Conservation (phyloP, 306 rosid species). For the Citrullus amarus region DNA sequence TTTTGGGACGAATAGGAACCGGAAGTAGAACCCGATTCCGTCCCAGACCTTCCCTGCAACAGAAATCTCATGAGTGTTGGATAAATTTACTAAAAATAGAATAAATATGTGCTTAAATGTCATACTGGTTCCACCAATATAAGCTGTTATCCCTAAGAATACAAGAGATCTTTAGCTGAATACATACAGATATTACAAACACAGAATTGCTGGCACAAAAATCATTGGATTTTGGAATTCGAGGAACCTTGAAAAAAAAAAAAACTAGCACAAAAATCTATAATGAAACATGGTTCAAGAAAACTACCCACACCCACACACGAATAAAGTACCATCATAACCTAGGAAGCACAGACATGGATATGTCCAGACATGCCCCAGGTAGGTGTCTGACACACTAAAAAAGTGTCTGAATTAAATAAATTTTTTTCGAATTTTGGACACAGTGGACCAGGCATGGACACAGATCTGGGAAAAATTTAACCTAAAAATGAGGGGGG, state of each 20-base stretch:
- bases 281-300: neutral
- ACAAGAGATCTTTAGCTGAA: neutral
- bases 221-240: neutral
- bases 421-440: no score
- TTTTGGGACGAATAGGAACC: conserved; percentile 31
- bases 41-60: conserved; percentile 48
- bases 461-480: no score
- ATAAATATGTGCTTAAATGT: neutral
- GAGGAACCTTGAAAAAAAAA: neutral
- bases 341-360: no score
- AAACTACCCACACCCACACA: neutral
- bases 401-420: no score
- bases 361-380: no score
- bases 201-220: neutral
- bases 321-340: neutral
- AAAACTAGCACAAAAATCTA: neutral
- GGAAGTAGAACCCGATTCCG: conserved; percentile 39
- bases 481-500: no score
- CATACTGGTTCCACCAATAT: neutral
- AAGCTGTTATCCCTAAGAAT: neutral
- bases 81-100: neutral
- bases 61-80: conserved; percentile 9
- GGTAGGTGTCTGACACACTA: no score
- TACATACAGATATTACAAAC: neutral
- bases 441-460: no score